These are phyloP conservation scores for Tricholoma terreum DNA, from an alignment of 768 basidiomycete genomes.

Conservation along the genomic window DNA sequence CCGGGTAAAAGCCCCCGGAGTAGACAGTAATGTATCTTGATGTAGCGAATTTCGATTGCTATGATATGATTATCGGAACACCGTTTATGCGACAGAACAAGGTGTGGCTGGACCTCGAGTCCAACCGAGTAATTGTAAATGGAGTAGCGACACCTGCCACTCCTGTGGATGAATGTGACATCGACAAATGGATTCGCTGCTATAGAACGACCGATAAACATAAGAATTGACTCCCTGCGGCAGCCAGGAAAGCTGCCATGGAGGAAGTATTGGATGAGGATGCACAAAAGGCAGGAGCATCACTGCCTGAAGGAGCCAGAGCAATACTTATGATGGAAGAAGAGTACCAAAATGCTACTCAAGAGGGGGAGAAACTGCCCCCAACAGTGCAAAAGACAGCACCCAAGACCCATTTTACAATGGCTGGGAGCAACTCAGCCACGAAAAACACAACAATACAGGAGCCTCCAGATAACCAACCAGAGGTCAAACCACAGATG, in stretches of 20 bases:
- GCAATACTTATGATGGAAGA: neutral
- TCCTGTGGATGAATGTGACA: too few species aligned
- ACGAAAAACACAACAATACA: neutral
- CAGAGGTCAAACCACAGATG: neutral
- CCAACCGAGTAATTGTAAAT: too few species aligned
- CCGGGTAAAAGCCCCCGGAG: slow-evolving; percentile 1
- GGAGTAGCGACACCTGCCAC: too few species aligned
- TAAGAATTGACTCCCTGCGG: neutral
- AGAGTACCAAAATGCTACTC: neutral
- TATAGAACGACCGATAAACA: too few species aligned
- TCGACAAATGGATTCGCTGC: too few species aligned
- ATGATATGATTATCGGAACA: too few species aligned
- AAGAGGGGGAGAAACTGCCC: neutral
- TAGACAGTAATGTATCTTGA: neutral
- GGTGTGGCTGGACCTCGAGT: too few species aligned
- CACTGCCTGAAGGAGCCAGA: neutral
- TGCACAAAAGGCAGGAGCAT: neutral
- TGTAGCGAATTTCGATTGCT: neutral
- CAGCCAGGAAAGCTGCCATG: neutral
- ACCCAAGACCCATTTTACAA: neutral
- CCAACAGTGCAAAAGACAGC: neutral
- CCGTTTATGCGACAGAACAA: too few species aligned
- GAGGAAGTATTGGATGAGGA: neutral
- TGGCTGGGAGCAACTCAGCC: slow-evolving; percentile 15
- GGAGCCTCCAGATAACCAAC: neutral